Conservation (phyloP, 176 grass and related monocot species). For the Aegilops sharonensis region DNA sequence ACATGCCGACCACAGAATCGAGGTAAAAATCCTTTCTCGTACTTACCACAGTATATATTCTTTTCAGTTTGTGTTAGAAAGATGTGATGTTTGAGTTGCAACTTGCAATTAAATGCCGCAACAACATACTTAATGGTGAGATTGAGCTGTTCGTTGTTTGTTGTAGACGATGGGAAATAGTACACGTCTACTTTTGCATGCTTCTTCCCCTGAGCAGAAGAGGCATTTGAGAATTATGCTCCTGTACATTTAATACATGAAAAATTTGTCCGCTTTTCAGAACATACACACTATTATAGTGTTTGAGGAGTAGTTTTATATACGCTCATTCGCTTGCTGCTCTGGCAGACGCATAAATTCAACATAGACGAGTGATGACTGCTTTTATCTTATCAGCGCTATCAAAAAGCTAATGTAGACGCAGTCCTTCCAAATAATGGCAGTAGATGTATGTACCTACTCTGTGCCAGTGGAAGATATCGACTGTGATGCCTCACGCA, state of each 20-base stretch:
- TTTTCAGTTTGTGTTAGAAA: background rate
- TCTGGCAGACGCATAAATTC: background rate
- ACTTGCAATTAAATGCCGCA: background rate
- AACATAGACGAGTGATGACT: background rate
- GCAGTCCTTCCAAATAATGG: background rate
- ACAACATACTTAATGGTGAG: background rate
- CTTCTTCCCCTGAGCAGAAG: background rate
- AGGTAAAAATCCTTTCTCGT: slow-evolving; percentile 36
- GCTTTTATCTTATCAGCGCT: background rate
- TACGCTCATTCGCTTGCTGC: background rate
- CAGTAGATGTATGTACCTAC: slow-evolving; percentile 5
- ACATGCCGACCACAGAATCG: slow-evolving; percentile 82
- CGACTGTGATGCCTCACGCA: background rate
- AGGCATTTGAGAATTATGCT: background rate
- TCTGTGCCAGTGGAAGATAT: slow-evolving; percentile 24
- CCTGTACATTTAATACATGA: background rate
- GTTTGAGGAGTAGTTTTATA: background rate
- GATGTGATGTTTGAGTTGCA: background rate
- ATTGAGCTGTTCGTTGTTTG: slow-evolving; percentile 22
- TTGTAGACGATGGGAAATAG: background rate
- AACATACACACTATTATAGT: background rate
- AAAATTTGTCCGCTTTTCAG: background rate
- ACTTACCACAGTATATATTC: background rate
- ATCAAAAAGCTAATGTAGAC: background rate
- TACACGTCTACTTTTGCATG: background rate